phyloP scores from a whole-genome alignment of 495 filamentous ascomycete species.

The Neurospora pannonica region DNA sequence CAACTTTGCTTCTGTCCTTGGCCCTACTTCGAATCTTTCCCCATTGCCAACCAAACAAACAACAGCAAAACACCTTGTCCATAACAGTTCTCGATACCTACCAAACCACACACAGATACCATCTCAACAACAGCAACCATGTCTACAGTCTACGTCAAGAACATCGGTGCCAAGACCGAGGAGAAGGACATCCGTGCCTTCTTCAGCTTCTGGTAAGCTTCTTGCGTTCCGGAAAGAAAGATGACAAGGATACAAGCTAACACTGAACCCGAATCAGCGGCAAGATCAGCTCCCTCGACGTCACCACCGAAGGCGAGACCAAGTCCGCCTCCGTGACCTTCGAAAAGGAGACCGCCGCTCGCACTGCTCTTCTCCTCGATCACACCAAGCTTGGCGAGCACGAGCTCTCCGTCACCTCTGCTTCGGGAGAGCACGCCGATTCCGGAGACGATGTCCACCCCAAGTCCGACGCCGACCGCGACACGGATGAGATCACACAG shows the following conservation, averaged over 20 bases:
- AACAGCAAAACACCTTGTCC: not conserved
- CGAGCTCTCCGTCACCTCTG: conserved; percentile 66
- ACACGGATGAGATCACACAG: conserved; percentile 58
- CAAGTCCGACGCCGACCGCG: conserved; percentile 44
- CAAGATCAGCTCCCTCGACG: conserved; percentile 75
- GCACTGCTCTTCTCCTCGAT: conserved; percentile 92
- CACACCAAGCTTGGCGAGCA: conserved; percentile 82
- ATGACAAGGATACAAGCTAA: not conserved
- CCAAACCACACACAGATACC: conserved; percentile 8
- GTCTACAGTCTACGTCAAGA: conserved; percentile 51
- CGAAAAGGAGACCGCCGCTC: conserved; percentile 89
- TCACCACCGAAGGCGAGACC: conserved; percentile 56
- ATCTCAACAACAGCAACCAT: conserved; percentile 10
- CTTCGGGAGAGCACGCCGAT: conserved; percentile 22
- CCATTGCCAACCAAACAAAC: not conserved
- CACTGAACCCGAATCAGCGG: conserved; percentile 44
- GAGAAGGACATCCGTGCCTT: conserved; percentile 92
- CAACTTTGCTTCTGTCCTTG: not conserved
- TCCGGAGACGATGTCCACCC: conserved; percentile 52
- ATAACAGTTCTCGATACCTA: not conserved
- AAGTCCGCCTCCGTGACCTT: conserved; percentile 88
- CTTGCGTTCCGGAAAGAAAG: not conserved
- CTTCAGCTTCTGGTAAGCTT: conserved; percentile 91
- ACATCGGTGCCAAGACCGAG: conserved; percentile 68
- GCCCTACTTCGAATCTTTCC: not conserved